Conservation (phyloP, 257 asterid species). For the Parsonsia alboflavescens region DNA sequence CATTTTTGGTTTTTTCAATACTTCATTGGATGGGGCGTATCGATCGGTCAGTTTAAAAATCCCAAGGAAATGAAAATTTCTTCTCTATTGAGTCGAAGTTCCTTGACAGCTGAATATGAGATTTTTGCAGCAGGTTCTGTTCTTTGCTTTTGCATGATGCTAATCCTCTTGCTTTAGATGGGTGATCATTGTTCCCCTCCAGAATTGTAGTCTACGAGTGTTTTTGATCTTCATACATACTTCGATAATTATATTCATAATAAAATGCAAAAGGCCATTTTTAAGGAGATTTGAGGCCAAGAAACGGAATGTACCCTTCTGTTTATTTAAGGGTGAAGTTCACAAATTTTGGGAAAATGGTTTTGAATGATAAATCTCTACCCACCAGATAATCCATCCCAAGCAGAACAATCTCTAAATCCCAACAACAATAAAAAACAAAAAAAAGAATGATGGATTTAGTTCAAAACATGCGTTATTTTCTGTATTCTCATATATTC, state of each 20-base stretch:
- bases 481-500: background rate
- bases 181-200: background rate
- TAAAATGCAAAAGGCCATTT: background rate
- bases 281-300: background rate
- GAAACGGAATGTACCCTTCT: background rate
- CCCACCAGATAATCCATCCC: no score
- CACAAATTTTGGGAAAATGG: no score
- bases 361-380: no score
- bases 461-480: background rate
- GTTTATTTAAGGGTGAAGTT: no score
- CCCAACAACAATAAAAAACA: no score
- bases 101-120: background rate
- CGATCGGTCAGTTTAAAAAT: constrained; percentile 12
- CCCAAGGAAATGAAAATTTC: constrained; percentile 9
- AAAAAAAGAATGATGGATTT: background rate
- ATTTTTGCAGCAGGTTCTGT: background rate
- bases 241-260: no score
- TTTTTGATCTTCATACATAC: no score
- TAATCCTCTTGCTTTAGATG: background rate
- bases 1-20: constrained; percentile 29
- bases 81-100: constrained; percentile 13
- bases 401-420: no score
- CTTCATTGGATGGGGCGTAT: constrained; percentile 32
- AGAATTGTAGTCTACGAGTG: background rate
- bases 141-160: background rate